A percentile compares a stretch with the other conserved stretches of the same genome.
Evolutionary conservation across 129 eudicot species (phyloP).

Genomic region (Sambucus nigra): DNA sequence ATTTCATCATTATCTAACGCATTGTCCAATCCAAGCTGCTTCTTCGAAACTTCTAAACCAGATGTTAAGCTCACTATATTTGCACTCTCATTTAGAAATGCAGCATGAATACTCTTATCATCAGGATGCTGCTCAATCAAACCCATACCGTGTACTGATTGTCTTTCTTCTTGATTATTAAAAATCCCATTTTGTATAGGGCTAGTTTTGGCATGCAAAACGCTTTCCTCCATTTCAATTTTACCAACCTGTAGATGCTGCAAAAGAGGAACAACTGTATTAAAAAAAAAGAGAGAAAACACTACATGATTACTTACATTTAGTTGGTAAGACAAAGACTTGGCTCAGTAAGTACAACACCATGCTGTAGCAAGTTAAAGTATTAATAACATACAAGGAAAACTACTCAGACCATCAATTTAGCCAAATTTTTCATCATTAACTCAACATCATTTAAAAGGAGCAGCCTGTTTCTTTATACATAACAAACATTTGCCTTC

Average conservation of each 20-base stretch:
- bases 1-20: constrained; percentile 31
- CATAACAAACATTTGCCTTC: too few relatives aligned
- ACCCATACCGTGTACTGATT: constrained; percentile 18
- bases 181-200: constrained; percentile 35
- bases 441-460: too few relatives aligned
- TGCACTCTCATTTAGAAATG: constrained; percentile 17
- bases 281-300: neutral
- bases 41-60: constrained; percentile 18
- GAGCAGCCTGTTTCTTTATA: too few relatives aligned
- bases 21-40: constrained; percentile 22
- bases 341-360: too few relatives aligned
- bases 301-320: too few relatives aligned
- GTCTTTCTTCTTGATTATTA: constrained; percentile 23
- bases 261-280: constrained; percentile 5
- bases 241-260: constrained; percentile 41
- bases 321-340: too few relatives aligned
- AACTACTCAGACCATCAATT: too few relatives aligned
- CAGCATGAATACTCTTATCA: constrained; percentile 10
- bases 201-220: constrained; percentile 25
- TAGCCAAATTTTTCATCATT: too few relatives aligned
- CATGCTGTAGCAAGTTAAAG: too few relatives aligned
- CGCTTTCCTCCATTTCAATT: constrained; percentile 32
- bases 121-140: constrained; percentile 17
- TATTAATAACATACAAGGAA: too few relatives aligned
- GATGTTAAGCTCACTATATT: constrained; percentile 10